Evolutionary conservation across 2,329 filamentous ascomycete species (phyloP).

Genomic region (Fusarium sp.): DNA sequence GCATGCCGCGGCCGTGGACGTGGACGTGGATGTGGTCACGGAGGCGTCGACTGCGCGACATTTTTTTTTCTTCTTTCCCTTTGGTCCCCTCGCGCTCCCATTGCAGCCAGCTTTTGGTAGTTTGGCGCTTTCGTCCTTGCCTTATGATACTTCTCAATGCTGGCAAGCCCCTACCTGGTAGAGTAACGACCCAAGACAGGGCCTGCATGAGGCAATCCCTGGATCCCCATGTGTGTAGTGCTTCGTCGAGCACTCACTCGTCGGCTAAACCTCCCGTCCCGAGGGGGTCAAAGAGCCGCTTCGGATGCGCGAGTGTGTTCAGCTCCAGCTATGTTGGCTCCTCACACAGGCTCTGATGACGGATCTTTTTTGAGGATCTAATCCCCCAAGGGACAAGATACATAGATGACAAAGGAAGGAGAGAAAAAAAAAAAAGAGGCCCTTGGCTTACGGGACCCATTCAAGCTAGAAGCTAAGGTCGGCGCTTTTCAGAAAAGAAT

Average conservation of each 20-base stretch:
- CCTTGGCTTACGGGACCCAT: conserved; percentile 28
- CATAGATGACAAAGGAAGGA: conserved; percentile 1
- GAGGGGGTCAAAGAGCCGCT: neutral
- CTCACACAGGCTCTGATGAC: conserved; percentile 8
- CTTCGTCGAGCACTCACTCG: conserved; percentile 4
- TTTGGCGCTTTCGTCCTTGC: conserved; percentile 2
- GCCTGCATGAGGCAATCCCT: conserved; percentile 14
- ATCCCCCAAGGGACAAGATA: neutral
- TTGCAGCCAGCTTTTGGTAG: conserved; percentile 20
- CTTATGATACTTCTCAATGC: neutral
- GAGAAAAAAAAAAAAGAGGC: conserved; percentile 6
- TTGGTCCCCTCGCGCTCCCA: neutral
- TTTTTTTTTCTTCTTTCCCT: conserved; percentile 24
- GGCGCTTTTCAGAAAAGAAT: conserved; percentile 21
- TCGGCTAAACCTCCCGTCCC: neutral
- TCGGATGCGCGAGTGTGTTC: neutral
- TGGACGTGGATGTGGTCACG: conserved; percentile 22
- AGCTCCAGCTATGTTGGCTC: neutral
- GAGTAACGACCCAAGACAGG: conserved; percentile 3
- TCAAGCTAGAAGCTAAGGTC: conserved; percentile 20
- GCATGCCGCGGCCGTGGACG: conserved; percentile 26
- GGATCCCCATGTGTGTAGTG: neutral
- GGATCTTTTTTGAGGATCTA: neutral
- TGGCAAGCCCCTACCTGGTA: conserved; percentile 6
- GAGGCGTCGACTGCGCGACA: conserved; percentile 35